Conservation (phyloP, 2,329 filamentous ascomycete species). For the Colletotrichum destructivum region DNA sequence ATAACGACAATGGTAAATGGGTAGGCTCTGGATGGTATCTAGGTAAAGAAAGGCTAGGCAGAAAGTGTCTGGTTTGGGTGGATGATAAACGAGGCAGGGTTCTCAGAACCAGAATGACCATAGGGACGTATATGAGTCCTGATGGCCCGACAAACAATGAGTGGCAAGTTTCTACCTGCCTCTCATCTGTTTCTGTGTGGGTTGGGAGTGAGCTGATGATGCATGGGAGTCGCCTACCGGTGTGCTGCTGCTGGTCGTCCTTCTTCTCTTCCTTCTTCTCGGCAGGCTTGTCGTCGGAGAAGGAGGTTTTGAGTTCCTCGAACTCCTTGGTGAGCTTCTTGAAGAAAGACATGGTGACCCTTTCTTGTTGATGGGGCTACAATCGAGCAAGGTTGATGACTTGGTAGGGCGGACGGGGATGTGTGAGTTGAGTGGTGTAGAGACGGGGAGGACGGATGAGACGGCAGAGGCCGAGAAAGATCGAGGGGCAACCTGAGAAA, state of each 20-base stretch:
- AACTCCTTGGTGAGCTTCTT: slow-evolving; percentile 60
- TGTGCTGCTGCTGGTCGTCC: slow-evolving; percentile 42
- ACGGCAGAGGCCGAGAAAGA: slow-evolving; percentile 44
- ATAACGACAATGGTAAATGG: slow-evolving; percentile 28
- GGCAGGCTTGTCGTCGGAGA: slow-evolving; percentile 53
- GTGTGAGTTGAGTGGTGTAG: slow-evolving; percentile 23
- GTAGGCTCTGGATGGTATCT: slow-evolving; percentile 6
- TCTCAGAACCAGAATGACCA: not conserved
- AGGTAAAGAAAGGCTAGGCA: not conserved
- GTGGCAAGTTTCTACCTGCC: not conserved
- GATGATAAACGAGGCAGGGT: slow-evolving; percentile 7
- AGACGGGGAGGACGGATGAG: slow-evolving; percentile 32
- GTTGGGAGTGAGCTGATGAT: not conserved
- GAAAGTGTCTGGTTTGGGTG: not conserved
- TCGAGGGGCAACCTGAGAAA: slow-evolving; percentile 18
- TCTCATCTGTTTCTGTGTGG: slow-evolving; percentile 3
- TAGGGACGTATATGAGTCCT: slow-evolving; percentile 12
- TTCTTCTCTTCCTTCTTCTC: slow-evolving; percentile 45
- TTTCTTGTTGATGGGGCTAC: slow-evolving; percentile 29
- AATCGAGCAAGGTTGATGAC: slow-evolving; percentile 23
- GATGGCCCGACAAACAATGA: not conserved
- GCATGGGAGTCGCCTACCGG: slow-evolving; percentile 25
- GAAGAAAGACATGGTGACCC: slow-evolving; percentile 60
- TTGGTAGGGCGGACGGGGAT: slow-evolving; percentile 27
- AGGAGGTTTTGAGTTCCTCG: slow-evolving; percentile 63